Conservation (phyloP, 2,329 filamentous ascomycete species). For the Beauveria rudraprayagi region DNA sequence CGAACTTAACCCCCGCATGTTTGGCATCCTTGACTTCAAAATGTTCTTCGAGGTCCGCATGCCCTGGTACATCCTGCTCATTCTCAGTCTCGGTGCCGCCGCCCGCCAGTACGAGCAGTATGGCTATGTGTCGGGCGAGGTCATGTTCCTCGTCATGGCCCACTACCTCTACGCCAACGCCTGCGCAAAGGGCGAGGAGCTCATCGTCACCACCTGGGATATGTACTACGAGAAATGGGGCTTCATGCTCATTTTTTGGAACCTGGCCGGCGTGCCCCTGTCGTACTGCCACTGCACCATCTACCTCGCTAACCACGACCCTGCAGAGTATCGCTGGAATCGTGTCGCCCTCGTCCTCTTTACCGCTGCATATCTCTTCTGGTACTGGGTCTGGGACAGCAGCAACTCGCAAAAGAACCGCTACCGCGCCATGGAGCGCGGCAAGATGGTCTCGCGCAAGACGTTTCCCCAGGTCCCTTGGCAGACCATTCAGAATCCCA, state of each 20-base stretch:
- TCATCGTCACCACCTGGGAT: constrained; percentile 86
- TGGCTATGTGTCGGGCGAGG: constrained; percentile 80
- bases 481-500: constrained; percentile 42
- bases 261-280: constrained; percentile 81
- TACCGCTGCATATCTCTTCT: constrained; percentile 65
- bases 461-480: constrained; percentile 89
- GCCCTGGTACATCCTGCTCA: constrained; percentile 85
- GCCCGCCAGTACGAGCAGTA: constrained; percentile 77
- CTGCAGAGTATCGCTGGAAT: constrained; percentile 70
- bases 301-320: constrained; percentile 77
- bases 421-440: constrained; percentile 73
- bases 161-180: constrained; percentile 90
- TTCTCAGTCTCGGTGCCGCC: constrained; percentile 67
- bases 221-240: constrained; percentile 98
- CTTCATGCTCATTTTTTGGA: constrained; percentile 98
- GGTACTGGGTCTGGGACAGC: constrained; percentile 90
- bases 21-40: constrained; percentile 83
- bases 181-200: constrained; percentile 85
- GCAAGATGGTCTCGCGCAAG: constrained; percentile 60
- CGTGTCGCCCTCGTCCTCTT: constrained; percentile 56
- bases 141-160: constrained; percentile 76
- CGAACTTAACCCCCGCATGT: constrained; percentile 82
- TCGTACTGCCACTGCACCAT: constrained; percentile 92
- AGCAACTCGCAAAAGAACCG: constrained; percentile 91
- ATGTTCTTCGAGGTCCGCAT: constrained; percentile 95